A percentile compares a stretch with the other conserved stretches of the same genome.
Conservation (phyloP, 441 rosid species). For the Adansonia madagascariensis region DNA sequence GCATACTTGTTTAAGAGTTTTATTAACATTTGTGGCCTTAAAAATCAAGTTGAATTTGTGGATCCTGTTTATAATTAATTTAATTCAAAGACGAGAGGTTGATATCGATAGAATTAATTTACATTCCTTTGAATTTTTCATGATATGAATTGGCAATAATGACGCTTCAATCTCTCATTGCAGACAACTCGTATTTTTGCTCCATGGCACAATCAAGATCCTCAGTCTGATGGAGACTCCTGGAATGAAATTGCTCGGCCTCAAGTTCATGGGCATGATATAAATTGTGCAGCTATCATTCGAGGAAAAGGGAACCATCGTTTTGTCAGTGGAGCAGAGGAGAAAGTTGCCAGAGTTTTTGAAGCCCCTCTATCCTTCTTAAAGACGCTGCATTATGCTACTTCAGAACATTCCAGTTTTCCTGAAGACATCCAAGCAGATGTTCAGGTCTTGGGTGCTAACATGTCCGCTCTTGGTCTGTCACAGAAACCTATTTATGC, state of each 20-base stretch:
- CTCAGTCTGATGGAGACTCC: slow-evolving; percentile 41
- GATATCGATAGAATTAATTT: slow-evolving; percentile 11
- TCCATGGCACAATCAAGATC: slow-evolving; percentile 64
- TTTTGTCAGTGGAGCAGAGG: slow-evolving; percentile 94
- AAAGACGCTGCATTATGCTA: slow-evolving; percentile 74
- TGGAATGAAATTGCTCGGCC: slow-evolving; percentile 98
- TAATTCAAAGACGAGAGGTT: background rate
- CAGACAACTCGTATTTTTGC: slow-evolving; percentile 93
- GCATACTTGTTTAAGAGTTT: background rate
- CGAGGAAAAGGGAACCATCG: slow-evolving; percentile 89
- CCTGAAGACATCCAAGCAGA: slow-evolving; percentile 60
- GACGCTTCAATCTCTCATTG: slow-evolving; percentile 27
- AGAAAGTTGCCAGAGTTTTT: slow-evolving; percentile 93
- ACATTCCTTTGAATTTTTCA: slow-evolving; percentile 8
- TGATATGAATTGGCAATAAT: background rate
- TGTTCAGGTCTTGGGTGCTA: slow-evolving; percentile 87
- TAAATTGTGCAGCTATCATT: slow-evolving; percentile 77
- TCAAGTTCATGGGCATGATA: slow-evolving; percentile 97
- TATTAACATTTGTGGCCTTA: background rate
- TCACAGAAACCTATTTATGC: slow-evolving; percentile 91
- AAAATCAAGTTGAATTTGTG: background rate
- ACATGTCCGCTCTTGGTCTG: slow-evolving; percentile 95
- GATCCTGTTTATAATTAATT: background rate
- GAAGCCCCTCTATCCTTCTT: slow-evolving; percentile 91
- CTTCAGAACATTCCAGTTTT: slow-evolving; percentile 47